phyloP scores from a whole-genome alignment of 805 yeast genomes.

The Grigorovia humatica region DNA sequence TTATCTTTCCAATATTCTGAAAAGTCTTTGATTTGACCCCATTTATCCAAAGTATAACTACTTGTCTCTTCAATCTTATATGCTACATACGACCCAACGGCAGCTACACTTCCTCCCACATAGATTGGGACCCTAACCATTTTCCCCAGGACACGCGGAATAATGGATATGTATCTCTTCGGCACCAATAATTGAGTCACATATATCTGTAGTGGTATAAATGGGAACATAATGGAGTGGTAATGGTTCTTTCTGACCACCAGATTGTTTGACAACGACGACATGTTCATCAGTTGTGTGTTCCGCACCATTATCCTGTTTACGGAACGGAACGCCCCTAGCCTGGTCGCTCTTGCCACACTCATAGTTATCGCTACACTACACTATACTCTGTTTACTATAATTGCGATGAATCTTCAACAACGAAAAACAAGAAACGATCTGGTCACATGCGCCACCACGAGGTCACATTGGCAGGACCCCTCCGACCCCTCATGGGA shows the following conservation, averaged over 20 bases:
- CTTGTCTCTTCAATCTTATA: constrained; percentile 88
- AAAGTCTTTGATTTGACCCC: constrained; percentile 51
- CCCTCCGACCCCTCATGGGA: not conserved
- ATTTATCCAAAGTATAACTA: constrained; percentile 53
- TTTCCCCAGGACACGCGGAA: constrained; percentile 47
- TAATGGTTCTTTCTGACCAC: not conserved
- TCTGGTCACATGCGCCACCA: too few species aligned
- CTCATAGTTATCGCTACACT: not conserved
- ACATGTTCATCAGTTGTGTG: not conserved
- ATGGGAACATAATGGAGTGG: not conserved
- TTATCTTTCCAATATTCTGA: constrained; percentile 44
- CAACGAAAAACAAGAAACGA: too few species aligned
- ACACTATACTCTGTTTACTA: too few species aligned
- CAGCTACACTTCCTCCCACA: constrained; percentile 84
- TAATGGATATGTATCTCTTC: constrained; percentile 22
- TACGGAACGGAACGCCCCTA: not conserved
- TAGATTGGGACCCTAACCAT: constrained; percentile 62
- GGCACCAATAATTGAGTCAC: constrained; percentile 6
- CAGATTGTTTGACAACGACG: not conserved
- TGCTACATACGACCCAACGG: constrained; percentile 87
- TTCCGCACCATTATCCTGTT: not conserved
- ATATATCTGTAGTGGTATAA: not conserved
- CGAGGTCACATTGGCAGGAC: not conserved
- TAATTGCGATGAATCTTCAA: too few species aligned
- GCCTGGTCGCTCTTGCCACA: not conserved